Evolutionary conservation across 306 rosid genomes (phyloP), one percentile per base, ranked within the genome.

Genomic region (Amphicarpaea edgeworthii): DNA sequence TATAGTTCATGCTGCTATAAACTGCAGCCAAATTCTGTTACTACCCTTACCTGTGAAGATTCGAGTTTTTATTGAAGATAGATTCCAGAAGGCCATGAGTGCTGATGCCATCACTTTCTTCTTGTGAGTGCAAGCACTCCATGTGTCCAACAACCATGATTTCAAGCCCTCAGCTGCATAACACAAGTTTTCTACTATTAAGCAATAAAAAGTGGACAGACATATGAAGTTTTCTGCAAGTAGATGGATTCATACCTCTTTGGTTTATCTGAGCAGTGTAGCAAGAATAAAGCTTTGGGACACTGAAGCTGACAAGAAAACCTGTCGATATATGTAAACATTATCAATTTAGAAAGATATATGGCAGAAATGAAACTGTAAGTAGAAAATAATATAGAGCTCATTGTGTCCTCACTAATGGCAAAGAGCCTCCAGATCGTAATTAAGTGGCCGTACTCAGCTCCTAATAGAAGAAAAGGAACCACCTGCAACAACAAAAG

Each of bases 111-210:
- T 81, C 32, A 84, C 90, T 57, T 84, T 77, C 85, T 90, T 92
- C 86, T 90, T 92, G 87, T 88, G 97, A 78, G 93, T 83, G 87
- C 97, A 89, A 81, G 89, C 77, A 73, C 73, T 81, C 97, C 97
- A 92, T 73, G 90, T 72, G 70, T 89, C 92, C 61, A 86, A 17
- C 78, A 89, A 26, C 86, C 90, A 16, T 72, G 81, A 83, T 85
- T 67, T 90, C 78, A 82, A 79, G 67, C 60, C 57, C 40, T 84
- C 86, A 65, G 72, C 97, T 95, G 85, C 87, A 81, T 16, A 17
- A 20, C 66, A 63, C 79, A 76, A 53, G 7, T 21, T 64, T 64
- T 17, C 26, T 19, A 60, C 50, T 58, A 59, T 58, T 49, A 38
- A 73, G 54, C 42, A 59, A 62, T 3, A 70, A 81, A 21, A 21